Evolutionary conservation across 768 basidiomycete species (phyloP), one percentile per base, ranked within the genome.

Genomic region (Gautieria morchelliformis): DNA sequence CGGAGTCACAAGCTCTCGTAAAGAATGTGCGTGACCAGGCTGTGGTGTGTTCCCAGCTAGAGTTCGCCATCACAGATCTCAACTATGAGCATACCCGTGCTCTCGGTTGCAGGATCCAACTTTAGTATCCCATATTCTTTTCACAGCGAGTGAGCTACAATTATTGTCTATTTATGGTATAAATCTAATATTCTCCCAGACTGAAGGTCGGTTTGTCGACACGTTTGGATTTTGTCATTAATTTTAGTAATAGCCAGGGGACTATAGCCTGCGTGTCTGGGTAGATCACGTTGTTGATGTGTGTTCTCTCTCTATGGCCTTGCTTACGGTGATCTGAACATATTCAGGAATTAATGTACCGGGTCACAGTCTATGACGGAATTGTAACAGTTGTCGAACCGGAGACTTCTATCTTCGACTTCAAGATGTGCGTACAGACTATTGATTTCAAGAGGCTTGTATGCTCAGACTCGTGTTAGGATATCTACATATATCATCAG

Each of bases 371-470:
- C 0, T 90, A 82, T 63, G 87, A 92, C 63, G 82, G 84, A 0
- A 74, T 90, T 50, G 79, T 93, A 51, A 84, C 82, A 7, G 74
- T 93, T 35, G 87, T 92, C 39, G 89, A 93, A 66, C 88, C 90
- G 17, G 84, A 85, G 58, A 65, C 79, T 40, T 88, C 88, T 30
- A 76, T 85, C 66, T 82, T 91, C 62, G 90, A 93, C 69, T 75
- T 85, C 64, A 85, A 89, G 68, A 78, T 90, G 90, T 91, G 63
- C 45, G 88, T 71, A 33, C 22, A 30, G 9, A 39, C 5, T 14
- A 14, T 14, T 37, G 35, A 10, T 37, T 37, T 37, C 35, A 10
- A 27, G 35, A 37, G 14, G 10, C n/a, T 44, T 20, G 60, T 30
- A 24, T 15, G 8, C 11, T n/a, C 45, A 17, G 15, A 7, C 48